Percentiles rank a stretch among this genome's conserved stretches.
Conservation (phyloP, 441 rosid species). For the Erodium moschatum region DNA sequence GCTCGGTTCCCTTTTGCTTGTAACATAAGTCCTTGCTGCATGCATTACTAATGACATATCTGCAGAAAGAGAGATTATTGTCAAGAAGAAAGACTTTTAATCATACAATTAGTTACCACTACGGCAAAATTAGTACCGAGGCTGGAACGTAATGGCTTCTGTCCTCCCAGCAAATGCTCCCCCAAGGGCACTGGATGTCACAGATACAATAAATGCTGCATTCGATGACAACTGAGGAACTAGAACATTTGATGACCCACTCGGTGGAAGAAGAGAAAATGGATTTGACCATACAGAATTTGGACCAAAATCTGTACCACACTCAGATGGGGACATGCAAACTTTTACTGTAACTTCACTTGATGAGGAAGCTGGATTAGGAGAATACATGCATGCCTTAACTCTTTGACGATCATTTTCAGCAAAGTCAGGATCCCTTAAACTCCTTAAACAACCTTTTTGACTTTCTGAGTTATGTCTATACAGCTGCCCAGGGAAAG, state of each 20-base stretch:
- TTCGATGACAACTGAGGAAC: conserved; percentile 57
- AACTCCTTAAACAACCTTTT: conserved; percentile 26
- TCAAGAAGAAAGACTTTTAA: not conserved
- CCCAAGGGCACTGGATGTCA: conserved; percentile 54
- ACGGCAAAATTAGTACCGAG: conserved; percentile 44
- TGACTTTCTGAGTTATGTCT: conserved; percentile 28
- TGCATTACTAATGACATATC: conserved; percentile 83
- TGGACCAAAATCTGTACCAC: conserved; percentile 32
- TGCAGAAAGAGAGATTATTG: conserved; percentile 31
- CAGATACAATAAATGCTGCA: conserved; percentile 72
- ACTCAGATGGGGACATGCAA: conserved; percentile 41
- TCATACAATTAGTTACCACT: conserved; percentile 7
- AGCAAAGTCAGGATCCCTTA: conserved; percentile 32
- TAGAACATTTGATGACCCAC: conserved; percentile 72
- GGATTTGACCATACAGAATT: conserved; percentile 63
- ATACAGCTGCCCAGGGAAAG: conserved; percentile 22
- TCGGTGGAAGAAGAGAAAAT: conserved; percentile 70
- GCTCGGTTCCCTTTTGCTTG: conserved; percentile 84
- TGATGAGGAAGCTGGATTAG: conserved; percentile 39
- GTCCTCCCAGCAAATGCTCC: conserved; percentile 73
- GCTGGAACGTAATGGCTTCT: conserved; percentile 78
- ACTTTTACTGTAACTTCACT: conserved; percentile 55
- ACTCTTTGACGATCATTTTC: conserved; percentile 45
- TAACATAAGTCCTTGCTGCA: conserved; percentile 72
- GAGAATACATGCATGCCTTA: conserved; percentile 71